Evolutionary conservation across 23 red algal species (phyloP).

Genomic region (Gracilaria gracilis): DNA sequence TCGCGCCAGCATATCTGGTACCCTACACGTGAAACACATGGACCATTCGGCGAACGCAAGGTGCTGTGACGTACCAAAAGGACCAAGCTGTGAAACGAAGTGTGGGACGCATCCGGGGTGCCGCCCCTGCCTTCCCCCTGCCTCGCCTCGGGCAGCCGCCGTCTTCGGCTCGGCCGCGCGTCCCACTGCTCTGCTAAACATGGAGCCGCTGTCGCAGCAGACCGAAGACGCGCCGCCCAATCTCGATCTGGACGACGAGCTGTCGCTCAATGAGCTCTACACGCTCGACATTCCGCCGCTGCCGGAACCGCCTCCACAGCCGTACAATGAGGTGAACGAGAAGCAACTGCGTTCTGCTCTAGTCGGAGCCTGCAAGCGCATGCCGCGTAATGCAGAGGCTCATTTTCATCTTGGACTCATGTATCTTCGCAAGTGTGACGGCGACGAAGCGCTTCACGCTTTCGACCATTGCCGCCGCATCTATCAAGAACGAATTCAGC

Average conservation of each 20-base stretch:
- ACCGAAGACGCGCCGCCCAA: slow-evolving; percentile 3
- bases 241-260: slow-evolving; percentile 8
- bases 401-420: slow-evolving; percentile 84
- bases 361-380: slow-evolving; percentile 78
- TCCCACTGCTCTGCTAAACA: not conserved
- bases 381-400: slow-evolving; percentile 78
- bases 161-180: not conserved
- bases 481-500: slow-evolving; percentile 36
- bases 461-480: slow-evolving; percentile 66
- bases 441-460: slow-evolving; percentile 52
- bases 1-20: too few species aligned
- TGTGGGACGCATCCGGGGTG: too few species aligned
- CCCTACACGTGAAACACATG: too few species aligned
- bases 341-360: slow-evolving; percentile 81
- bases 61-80: not conserved
- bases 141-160: not conserved
- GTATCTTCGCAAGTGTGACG: slow-evolving; percentile 61
- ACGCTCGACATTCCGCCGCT: slow-evolving; percentile 38
- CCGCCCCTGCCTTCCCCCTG: too few species aligned
- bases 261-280: slow-evolving; percentile 21
- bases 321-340: slow-evolving; percentile 71
- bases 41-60: too few species aligned
- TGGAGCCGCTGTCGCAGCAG: slow-evolving; percentile 35
- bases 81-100: not conserved
- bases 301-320: slow-evolving; percentile 36